A percentile compares a stretch with the other conserved stretches of the same genome.
Evolutionary conservation across 2,329 filamentous ascomycete genomes (phyloP).

Genomic region (Aplosporella prunicola): DNA sequence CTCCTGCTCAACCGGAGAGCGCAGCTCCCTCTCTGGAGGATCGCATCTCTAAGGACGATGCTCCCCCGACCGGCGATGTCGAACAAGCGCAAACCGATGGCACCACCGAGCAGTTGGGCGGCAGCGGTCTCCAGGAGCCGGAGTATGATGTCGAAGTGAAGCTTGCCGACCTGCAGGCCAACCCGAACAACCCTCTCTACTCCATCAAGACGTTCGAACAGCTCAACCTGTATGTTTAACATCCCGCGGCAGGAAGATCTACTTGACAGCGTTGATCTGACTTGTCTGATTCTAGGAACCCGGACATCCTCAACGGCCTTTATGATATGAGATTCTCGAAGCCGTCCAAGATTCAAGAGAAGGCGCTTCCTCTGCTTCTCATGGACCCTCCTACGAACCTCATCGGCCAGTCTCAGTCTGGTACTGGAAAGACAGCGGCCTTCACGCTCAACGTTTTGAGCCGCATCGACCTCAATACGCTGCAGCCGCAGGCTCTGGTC

Average conservation of each 20-base stretch:
- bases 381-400: slow-evolving; percentile 81
- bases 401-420: slow-evolving; percentile 98
- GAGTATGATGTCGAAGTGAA: slow-evolving; percentile 88
- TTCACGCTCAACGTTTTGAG: slow-evolving; percentile 89
- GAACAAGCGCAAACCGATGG: slow-evolving; percentile 36
- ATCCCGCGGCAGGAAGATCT: slow-evolving; percentile 5
- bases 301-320: slow-evolving; percentile 60
- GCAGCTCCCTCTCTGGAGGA: slow-evolving; percentile 18
- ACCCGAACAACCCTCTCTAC: slow-evolving; percentile 78
- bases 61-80: slow-evolving; percentile 4
- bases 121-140: slow-evolving; percentile 51
- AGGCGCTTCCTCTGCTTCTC: slow-evolving; percentile 81
- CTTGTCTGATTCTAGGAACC: slow-evolving; percentile 13
- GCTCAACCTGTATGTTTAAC: slow-evolving; percentile 63
- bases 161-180: slow-evolving; percentile 77
- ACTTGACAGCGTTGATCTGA: no score
- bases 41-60: slow-evolving; percentile 7
- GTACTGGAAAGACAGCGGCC: slow-evolving; percentile 94
- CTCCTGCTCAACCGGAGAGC: neutral
- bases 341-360: slow-evolving; percentile 96
- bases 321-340: slow-evolving; percentile 79
- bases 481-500: slow-evolving; percentile 73
- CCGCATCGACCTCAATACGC: slow-evolving; percentile 64
- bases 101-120: slow-evolving; percentile 31
- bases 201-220: slow-evolving; percentile 79